Evolutionary conservation across 1,284 basidiomycete species (phyloP).

Genomic region (Mycena sp.): DNA sequence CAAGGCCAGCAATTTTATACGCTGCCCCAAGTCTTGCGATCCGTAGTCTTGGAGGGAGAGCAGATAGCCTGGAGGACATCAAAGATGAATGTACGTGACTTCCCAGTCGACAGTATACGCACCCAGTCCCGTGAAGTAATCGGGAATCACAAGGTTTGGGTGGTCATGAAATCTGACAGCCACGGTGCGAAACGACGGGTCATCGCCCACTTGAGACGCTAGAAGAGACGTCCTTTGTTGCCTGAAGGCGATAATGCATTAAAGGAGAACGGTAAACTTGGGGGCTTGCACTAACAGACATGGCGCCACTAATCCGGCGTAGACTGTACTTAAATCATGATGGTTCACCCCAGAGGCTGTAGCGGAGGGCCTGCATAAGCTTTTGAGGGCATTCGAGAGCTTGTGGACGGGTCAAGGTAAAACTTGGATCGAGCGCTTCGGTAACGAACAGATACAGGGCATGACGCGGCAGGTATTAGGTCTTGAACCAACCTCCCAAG

Average conservation of each 20-base stretch:
- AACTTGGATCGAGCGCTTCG: not conserved
- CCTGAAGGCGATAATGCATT: not conserved
- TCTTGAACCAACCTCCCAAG: too few species aligned
- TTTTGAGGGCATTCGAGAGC: conserved; percentile 13
- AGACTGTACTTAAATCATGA: not conserved
- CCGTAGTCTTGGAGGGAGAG: conserved; percentile 17
- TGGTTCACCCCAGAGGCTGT: not conserved
- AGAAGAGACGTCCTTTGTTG: conserved; percentile 7
- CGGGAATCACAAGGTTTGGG: conserved; percentile 5
- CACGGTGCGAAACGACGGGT: conserved; percentile 1
- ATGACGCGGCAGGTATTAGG: not conserved
- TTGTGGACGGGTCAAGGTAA: not conserved
- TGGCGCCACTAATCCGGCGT: conserved; percentile 7
- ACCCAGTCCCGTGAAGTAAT: conserved; percentile 24
- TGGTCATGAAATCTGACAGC: conserved; percentile 24
- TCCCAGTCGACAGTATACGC: not conserved
- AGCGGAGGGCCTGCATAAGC: not conserved
- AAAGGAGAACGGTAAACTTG: not conserved
- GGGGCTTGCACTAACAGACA: conserved; percentile 7
- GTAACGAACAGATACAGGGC: not conserved
- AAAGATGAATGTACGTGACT: not conserved
- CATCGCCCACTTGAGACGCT: not conserved
- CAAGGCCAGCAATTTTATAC: conserved; percentile 19
- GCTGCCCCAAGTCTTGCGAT: not conserved
- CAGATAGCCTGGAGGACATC: conserved; percentile 3